Base-by-base conservation (phyloP, 257 asterid species). In the Ophiorrhiza pumila region DNA sequence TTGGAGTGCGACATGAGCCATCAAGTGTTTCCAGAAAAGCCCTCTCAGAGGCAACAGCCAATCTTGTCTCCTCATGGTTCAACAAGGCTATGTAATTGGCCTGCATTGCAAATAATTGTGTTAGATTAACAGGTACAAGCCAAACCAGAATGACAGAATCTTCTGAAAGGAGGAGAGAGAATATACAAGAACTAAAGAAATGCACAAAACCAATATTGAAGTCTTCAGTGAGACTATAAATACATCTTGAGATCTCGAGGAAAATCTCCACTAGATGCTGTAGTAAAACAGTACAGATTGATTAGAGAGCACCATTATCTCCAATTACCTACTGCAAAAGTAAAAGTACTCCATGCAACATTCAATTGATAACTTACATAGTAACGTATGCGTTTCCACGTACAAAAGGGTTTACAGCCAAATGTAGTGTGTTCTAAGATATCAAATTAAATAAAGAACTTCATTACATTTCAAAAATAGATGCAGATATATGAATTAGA, bases 1-100 rank as follows among this genome's bases (percentile, higher is more conserved):
- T 91, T 42, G 98, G 98, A 34, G 97, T 93, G 46, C 96, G 96
- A 58, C 98, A 93, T 37, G 98, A 93, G 41, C 98, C 98, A 63
- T 93, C 98, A 63, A 93, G 76, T 61, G 87, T 82, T 78, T 76
- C 86, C 1, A 93, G 87, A 82, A 93, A 93, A 49, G 96, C 96
- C 80, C 98, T 91, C 89, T 93, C 97, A 58, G 97, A 91, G 4
- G 87, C 78, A 53, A 93, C 80, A 15, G 98, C 98, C 78, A 91
- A 79, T 84, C 98, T 88, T 17, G 98, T 93, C 42, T 93, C 96
- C 83, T 93, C 98, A n/a, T 91, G 96, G 80, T 91, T 93, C 78
- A 91, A 80, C 7, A 89, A 81, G n/a, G 98, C 90, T 49, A 93
- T 75, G 86, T 80, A 94, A 57, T 78, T 83, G 71, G 90, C 91